These are phyloP conservation scores for Arabidopsis lyrata DNA, from an alignment of 441 rosid species.

Conservation along the genomic window DNA sequence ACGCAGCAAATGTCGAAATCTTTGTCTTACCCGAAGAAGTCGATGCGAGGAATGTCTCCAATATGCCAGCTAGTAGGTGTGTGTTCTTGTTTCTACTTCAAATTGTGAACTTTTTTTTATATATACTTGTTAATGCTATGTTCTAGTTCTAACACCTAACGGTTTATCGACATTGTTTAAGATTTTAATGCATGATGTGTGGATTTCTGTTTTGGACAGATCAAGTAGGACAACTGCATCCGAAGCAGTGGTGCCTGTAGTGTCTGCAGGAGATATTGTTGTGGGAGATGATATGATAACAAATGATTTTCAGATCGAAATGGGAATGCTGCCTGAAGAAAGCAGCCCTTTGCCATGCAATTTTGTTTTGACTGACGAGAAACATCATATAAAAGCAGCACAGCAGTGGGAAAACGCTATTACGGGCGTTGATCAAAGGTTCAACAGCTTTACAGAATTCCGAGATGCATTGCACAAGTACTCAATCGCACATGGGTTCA, in stretches of 20 bases:
- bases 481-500: conserved; percentile 73
- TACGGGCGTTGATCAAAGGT: conserved; percentile 88
- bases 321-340: conserved; percentile 51
- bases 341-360: conserved; percentile 49
- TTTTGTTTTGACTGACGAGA: conserved; percentile 49
- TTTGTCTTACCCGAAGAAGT: conserved; percentile 70
- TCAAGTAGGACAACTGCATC: conserved; percentile 77
- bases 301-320: conserved; percentile 40
- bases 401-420: conserved; percentile 83
- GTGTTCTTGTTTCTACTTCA: conserved; percentile 29
- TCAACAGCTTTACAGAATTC: conserved; percentile 74
- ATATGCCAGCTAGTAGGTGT: conserved; percentile 78
- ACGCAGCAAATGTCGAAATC: conserved; percentile 65
- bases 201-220: conserved; percentile 44
- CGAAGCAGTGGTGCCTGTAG: conserved; percentile 60
- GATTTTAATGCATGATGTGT: conserved; percentile 19
- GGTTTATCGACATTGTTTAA: conserved; percentile 12
- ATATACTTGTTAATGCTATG: not conserved
- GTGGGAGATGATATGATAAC: conserved; percentile 42
- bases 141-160: not conserved
- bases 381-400: conserved; percentile 57
- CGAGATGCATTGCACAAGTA: conserved; percentile 87
- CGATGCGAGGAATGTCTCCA: conserved; percentile 56
- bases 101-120: not conserved
- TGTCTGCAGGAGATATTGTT: conserved; percentile 49